Conservation (phyloP, 2,329 filamentous ascomycete genomes). For the Microcyclosporella mali region DNA sequence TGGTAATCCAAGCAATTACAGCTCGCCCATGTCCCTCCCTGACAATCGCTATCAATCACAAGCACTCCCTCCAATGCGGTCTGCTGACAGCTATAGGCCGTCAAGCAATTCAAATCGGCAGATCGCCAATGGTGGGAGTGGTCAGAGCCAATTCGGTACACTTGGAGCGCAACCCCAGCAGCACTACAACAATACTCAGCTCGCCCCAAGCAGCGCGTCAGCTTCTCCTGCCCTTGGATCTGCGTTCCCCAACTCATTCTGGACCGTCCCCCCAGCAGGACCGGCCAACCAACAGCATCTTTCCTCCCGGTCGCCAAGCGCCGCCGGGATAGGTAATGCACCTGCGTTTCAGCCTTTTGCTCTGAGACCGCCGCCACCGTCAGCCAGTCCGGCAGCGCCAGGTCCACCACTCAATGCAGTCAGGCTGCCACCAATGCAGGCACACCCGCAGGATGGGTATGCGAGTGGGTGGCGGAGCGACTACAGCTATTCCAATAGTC, state of each 20-base stretch:
- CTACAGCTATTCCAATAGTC: slow-evolving; percentile 2
- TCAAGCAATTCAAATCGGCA: slow-evolving; percentile 17
- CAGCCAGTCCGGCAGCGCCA: slow-evolving; percentile 2
- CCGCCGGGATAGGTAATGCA: background rate
- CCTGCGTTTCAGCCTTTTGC: slow-evolving; percentile 7
- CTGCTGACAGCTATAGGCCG: slow-evolving; percentile 22
- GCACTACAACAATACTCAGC: slow-evolving; percentile 4
- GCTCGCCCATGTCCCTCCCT: slow-evolving; percentile 21
- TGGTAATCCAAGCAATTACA: slow-evolving; percentile 15
- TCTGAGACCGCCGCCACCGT: background rate
- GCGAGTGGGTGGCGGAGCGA: slow-evolving; percentile 5
- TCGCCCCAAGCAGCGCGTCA: slow-evolving; percentile 5
- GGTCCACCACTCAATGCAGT: background rate
- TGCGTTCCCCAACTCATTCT: background rate
- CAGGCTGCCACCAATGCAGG: slow-evolving; percentile 5
- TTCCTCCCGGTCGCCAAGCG: background rate
- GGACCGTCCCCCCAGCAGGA: slow-evolving; percentile 2
- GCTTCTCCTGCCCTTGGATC: background rate
- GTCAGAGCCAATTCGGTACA: background rate
- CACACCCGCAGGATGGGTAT: slow-evolving; percentile 2
- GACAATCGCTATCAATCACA: slow-evolving; percentile 17
- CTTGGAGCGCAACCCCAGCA: background rate
- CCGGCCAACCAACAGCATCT: background rate
- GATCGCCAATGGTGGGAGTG: slow-evolving; percentile 14
- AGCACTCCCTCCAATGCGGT: slow-evolving; percentile 10